phyloP scores from a whole-genome alignment of 1,284 basidiomycete genomes.

The Blastosporella zonata region DNA sequence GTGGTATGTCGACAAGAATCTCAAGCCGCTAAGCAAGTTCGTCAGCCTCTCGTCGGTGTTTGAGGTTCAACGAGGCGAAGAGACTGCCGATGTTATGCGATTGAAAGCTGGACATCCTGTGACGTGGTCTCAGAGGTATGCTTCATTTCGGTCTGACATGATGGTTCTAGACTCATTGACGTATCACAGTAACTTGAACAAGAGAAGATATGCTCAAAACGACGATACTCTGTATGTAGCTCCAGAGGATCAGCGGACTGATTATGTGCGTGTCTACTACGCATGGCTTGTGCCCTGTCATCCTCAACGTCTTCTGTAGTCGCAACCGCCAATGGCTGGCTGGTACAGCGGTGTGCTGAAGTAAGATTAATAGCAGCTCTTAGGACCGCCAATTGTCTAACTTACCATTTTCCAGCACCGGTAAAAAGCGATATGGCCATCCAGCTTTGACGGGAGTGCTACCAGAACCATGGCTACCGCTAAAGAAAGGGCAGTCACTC shows the following conservation, averaged over 20 bases:
- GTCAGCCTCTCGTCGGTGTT: conserved; percentile 84
- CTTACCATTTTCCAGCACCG: conserved; percentile 50
- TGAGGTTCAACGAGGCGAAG: conserved; percentile 85
- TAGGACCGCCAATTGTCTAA: neutral
- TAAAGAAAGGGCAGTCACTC: conserved; percentile 75
- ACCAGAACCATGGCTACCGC: conserved; percentile 88
- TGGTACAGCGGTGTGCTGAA: conserved; percentile 91
- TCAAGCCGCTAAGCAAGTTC: conserved; percentile 78
- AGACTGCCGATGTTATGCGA: conserved; percentile 70
- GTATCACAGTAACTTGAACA: conserved; percentile 67
- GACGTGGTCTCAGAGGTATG: conserved; percentile 79
- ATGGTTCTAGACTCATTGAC: conserved; percentile 9
- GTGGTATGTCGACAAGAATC: conserved; percentile 69
- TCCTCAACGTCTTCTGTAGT: conserved; percentile 39
- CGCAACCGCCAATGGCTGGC: conserved; percentile 92
- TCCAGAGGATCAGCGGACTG: conserved; percentile 85
- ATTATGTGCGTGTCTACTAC: conserved; percentile 61
- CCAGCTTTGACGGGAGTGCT: conserved; percentile 86
- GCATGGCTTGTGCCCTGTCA: neutral
- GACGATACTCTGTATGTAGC: conserved; percentile 95
- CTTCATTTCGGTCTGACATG: conserved; percentile 9
- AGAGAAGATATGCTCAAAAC: conserved; percentile 84
- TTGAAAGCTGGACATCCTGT: conserved; percentile 79
- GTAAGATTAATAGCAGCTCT: conserved; percentile 37
- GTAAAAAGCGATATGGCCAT: conserved; percentile 85